These are phyloP conservation scores for Aspergillus biplanus DNA, from an alignment of 495 filamentous ascomycete species.

Conservation along the genomic window DNA sequence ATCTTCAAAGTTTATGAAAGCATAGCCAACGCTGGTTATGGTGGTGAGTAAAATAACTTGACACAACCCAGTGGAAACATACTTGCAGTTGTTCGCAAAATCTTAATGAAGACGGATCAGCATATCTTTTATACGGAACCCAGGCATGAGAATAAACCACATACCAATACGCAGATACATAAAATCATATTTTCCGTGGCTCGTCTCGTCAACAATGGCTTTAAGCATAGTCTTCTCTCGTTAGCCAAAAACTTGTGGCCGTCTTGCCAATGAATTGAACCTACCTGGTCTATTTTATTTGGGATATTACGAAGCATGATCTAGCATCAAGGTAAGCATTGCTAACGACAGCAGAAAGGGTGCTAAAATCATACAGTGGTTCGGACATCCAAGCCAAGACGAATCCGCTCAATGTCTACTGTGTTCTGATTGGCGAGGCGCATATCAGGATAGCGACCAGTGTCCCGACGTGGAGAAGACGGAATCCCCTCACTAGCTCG, in stretches of 20 bases:
- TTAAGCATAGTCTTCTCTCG: conserved; percentile 64
- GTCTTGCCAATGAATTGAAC: neutral
- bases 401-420: conserved; percentile 68
- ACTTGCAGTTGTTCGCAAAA: conserved; percentile 90
- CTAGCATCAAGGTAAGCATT: conserved; percentile 40
- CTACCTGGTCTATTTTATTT: conserved; percentile 80
- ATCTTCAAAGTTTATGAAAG: conserved; percentile 93
- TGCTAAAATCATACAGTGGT: conserved; percentile 65
- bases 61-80: conserved; percentile 34
- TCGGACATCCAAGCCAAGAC: conserved; percentile 67
- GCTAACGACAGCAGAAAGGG: neutral
- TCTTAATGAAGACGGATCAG: conserved; percentile 46
- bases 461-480: conserved; percentile 29
- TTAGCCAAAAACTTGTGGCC: conserved; percentile 5
- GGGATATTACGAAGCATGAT: conserved; percentile 98
- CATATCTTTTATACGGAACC: neutral
- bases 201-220: conserved; percentile 75
- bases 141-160: conserved; percentile 10
- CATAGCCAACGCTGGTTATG: conserved; percentile 83
- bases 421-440: conserved; percentile 61
- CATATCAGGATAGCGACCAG: conserved; percentile 29
- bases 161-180: conserved; percentile 88
- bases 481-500: conserved; percentile 28
- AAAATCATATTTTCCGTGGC: conserved; percentile 85
- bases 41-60: conserved; percentile 28